phyloP scores from a whole-genome alignment of 2,329 filamentous ascomycete genomes.

The Fusarium verrucosum region DNA sequence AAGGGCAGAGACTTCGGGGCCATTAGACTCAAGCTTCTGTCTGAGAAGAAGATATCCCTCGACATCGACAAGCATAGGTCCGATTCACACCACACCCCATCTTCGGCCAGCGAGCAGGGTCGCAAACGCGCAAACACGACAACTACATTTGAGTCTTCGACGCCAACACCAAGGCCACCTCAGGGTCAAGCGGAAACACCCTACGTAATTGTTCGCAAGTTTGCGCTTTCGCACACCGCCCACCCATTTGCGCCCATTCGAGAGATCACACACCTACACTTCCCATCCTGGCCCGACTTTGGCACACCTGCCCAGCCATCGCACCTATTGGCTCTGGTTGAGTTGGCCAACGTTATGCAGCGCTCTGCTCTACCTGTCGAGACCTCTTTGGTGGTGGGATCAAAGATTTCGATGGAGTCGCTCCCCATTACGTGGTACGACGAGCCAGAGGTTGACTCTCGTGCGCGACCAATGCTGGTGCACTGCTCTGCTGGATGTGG shows the following conservation, averaged over 20 bases:
- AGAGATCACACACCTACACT: constrained; percentile 94
- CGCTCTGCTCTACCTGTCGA: constrained; percentile 63
- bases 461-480: constrained; percentile 79
- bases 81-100: constrained; percentile 47
- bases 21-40: constrained; percentile 78
- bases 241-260: constrained; percentile 87
- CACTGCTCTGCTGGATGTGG: constrained; percentile 97
- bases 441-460: constrained; percentile 65
- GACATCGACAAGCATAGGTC: constrained; percentile 68
- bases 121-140: constrained; percentile 66
- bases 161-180: constrained; percentile 42
- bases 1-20: constrained; percentile 78
- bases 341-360: constrained; percentile 82
- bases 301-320: constrained; percentile 89
- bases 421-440: constrained; percentile 59
- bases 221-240: constrained; percentile 78
- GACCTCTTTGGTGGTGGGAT: constrained; percentile 50
- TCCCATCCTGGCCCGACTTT: constrained; percentile 97
- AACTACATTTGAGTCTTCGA: constrained; percentile 52
- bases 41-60: constrained; percentile 83
- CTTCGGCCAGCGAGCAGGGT: constrained; percentile 51
- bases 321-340: constrained; percentile 88
- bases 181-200: constrained; percentile 66
- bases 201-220: constrained; percentile 85
- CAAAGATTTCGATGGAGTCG: constrained; percentile 44